A percentile compares a stretch with the other conserved stretches of the same genome.
Evolutionary conservation across 1,284 basidiomycete genomes (phyloP).

Genomic region (Ustilago xerochloae): DNA sequence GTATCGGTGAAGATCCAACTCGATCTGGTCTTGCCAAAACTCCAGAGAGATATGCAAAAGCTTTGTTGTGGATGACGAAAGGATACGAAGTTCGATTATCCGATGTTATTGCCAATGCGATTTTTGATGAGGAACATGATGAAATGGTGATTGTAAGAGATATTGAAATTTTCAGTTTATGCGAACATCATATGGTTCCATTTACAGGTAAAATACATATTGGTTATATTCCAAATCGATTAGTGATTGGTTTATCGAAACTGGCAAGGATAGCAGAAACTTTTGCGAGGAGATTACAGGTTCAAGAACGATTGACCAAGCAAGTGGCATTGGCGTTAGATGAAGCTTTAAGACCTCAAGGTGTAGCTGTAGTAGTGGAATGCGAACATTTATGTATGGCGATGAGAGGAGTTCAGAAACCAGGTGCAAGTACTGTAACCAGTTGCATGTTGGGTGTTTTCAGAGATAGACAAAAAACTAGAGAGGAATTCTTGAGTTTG

Average conservation of each 20-base stretch:
- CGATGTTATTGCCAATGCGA: constrained; percentile 97
- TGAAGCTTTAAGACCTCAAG: constrained; percentile 94
- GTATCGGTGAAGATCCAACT: constrained; percentile 97
- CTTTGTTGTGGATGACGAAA: constrained; percentile 98
- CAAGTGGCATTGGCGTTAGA: constrained; percentile 97
- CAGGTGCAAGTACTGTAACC: constrained; percentile 92
- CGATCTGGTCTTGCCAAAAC: constrained; percentile 90
- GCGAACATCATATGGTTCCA: constrained; percentile 98
- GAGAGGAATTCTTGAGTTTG: constrained; percentile 78
- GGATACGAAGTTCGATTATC: constrained; percentile 95
- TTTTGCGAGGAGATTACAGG: constrained; percentile 92
- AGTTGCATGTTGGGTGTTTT: constrained; percentile 99
- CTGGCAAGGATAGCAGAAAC: constrained; percentile 97
- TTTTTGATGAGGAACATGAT: constrained; percentile 99
- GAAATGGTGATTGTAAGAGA: constrained; percentile 99
- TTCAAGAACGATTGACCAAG: constrained; percentile 96
- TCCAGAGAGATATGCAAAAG: constrained; percentile 95
- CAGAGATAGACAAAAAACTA: constrained; percentile 94
- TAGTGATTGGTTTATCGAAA: constrained; percentile 96
- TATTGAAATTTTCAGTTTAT: constrained; percentile 95
- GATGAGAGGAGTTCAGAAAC: constrained; percentile 99
- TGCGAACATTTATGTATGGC: constrained; percentile 97
- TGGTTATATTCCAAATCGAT: constrained; percentile 94
- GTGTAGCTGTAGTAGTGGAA: constrained; percentile 88
- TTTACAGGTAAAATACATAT: constrained; percentile 84